phyloP scores from a whole-genome alignment of 345 rosid genomes.

The Dovyalis caffra region DNA sequence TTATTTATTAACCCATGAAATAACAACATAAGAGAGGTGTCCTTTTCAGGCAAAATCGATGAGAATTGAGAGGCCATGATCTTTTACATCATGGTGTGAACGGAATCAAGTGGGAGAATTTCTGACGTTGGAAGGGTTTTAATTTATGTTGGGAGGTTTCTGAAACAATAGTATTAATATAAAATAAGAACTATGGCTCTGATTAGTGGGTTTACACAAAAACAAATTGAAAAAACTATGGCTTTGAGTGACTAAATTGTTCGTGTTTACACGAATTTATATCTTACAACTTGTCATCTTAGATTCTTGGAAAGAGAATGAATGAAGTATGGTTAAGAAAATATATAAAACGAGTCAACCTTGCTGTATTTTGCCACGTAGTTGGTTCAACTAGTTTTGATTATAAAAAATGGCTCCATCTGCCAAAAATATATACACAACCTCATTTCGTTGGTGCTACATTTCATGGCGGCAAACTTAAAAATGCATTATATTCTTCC shows the following conservation, averaged over 20 bases:
- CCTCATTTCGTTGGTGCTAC: too few relatives aligned
- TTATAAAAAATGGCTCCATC: too few relatives aligned
- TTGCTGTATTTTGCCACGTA: too few relatives aligned
- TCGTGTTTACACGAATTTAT: background rate
- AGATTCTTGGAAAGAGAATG: conserved; percentile 1
- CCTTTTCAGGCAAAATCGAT: background rate
- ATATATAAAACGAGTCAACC: background rate
- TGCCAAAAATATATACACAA: too few relatives aligned
- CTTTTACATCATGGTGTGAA: conserved; percentile 1
- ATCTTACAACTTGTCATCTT: background rate
- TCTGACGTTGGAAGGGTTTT: background rate
- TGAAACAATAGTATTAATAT: background rate
- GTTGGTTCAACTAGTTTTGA: too few relatives aligned
- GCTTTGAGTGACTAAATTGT: too few relatives aligned
- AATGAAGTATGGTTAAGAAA: background rate
- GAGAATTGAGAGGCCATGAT: background rate
- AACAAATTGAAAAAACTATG: too few relatives aligned
- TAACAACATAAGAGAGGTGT: background rate
- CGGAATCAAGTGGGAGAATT: background rate
- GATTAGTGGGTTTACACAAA: too few relatives aligned
- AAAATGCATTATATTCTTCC: too few relatives aligned
- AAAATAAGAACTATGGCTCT: too few relatives aligned
- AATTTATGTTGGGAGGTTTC: background rate
- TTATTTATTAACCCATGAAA: background rate
- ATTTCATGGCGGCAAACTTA: too few relatives aligned